Base-by-base conservation (phyloP, 352 stramenopile species). In the Phytopythium cucurbitacearum region DNA sequence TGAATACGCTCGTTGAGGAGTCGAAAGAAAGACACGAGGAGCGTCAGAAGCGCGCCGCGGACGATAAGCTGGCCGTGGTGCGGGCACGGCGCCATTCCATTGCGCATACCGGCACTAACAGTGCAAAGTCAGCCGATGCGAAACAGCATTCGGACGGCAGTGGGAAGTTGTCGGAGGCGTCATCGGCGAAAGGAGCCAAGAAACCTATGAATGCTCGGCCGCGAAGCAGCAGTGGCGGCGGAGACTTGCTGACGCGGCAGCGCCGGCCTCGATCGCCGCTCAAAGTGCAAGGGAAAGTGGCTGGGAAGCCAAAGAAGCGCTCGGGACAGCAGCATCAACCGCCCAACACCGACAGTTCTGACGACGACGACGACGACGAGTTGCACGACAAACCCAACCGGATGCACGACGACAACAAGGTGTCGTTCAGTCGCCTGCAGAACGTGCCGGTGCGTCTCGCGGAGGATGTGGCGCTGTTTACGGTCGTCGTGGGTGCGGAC, bases 371-470 rank as follows among this genome's bases (percentile, higher is more conserved):
- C 4, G 68, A 81, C 40, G 69, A 81, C 11, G 76, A 89, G 4
- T 41, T 76, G n/a, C 64, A 80, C 15, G 56, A 59, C 4, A 56
- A 43, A 1, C 56, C 65, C 11, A 56, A 69, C 32, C 56, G 36
- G 9, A 53, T 87, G n/a, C 75, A 91, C 34, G 77, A 85, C 48
- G 80, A 91, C 56, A 89, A 91, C 59, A 89, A 88, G 50, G 80
- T 91, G 15, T 69, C 73, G 5, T 91, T 91, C 43, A 91, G 75
- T 45, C 80, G 73, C 2, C 67, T 91, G 45, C 80, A 91, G 39
- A 89, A 89, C 38, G 76, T 91, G 34, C 80, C 80, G 4, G 71
- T 91, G 36, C 73, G 72, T 34, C 64, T 91, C 45, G 73, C 80
- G 4, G 74, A 87, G 40, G 60, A 84, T 40, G 80, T 83, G n/a